Conservation (phyloP, 805 yeast species). For the Metschnikowia vanudenii region DNA sequence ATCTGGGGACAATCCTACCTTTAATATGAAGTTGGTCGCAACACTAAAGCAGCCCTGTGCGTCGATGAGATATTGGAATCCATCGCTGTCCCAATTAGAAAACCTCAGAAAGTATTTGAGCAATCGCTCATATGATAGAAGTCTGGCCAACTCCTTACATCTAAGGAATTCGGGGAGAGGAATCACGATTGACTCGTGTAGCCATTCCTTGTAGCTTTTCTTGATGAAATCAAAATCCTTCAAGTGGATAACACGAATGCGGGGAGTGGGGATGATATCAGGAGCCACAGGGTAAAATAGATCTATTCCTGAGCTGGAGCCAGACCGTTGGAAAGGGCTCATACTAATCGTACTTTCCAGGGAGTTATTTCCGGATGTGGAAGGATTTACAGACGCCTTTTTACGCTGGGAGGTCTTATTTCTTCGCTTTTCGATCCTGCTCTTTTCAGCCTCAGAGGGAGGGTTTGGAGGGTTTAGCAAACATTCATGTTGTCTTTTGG, state of each 20-base stretch:
- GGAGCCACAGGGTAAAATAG: conserved; percentile 12
- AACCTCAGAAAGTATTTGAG: conserved; percentile 10
- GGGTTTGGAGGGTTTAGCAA: conserved; percentile 43
- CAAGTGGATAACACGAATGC: conserved; percentile 7
- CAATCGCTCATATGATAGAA: conserved; percentile 6
- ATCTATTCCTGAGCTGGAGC: conserved; percentile 1
- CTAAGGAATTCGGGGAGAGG: conserved; percentile 4
- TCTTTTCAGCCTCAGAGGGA: conserved; percentile 39
- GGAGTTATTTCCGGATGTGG: neutral
- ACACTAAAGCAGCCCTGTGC: conserved; percentile 14
- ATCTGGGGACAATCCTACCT: conserved; percentile 3
- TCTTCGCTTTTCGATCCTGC: conserved; percentile 31
- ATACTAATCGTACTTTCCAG: neutral
- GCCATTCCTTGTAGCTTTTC: conserved; percentile 8
- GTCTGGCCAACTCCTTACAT: conserved; percentile 3
- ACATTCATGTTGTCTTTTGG: conserved; percentile 40
- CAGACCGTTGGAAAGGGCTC: neutral
- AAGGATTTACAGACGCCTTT: neutral
- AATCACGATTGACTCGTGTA: conserved; percentile 4
- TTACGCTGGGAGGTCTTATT: conserved; percentile 16
- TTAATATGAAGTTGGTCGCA: conserved; percentile 10
- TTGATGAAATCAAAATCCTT: conserved; percentile 11
- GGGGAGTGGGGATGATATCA: conserved; percentile 10
- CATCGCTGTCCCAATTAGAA: conserved; percentile 10
- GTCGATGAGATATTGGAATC: conserved; percentile 14